A percentile compares a stretch with the other conserved stretches of the same genome.
These are phyloP conservation scores for Artomyces pyxidatus DNA, from an alignment of 768 basidiomycete species.

Conservation along the genomic window DNA sequence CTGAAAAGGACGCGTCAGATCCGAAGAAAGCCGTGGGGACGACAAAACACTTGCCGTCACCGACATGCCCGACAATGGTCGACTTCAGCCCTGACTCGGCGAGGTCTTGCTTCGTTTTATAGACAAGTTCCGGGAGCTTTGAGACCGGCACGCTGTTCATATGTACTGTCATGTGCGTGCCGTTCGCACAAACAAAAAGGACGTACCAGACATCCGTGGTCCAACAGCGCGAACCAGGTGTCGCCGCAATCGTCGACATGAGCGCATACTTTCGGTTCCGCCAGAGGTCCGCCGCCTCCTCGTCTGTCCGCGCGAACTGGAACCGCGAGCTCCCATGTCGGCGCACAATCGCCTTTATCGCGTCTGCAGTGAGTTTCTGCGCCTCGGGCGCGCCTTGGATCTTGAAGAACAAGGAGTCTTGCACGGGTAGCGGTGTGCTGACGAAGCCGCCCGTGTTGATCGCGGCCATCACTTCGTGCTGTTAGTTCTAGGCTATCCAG, in stretches of 20 bases:
- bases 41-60: constrained; percentile 24
- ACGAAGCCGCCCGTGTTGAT: constrained; percentile 61
- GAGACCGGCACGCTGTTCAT: constrained; percentile 25
- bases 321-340: constrained; percentile 57
- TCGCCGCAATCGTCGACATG: constrained; percentile 55
- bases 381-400: constrained; percentile 67
- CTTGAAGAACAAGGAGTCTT: constrained; percentile 87
- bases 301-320: constrained; percentile 62
- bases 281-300: constrained; percentile 76
- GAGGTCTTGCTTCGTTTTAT: constrained; percentile 40
- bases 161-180: background rate
- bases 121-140: constrained; percentile 27
- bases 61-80: constrained; percentile 37
- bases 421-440: constrained; percentile 52
- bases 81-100: constrained; percentile 31
- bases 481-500: background rate
- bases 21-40: background rate
- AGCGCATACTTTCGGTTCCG: constrained; percentile 80
- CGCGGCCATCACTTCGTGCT: constrained; percentile 59
- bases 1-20: constrained; percentile 16
- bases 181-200: background rate
- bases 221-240: constrained; percentile 66
- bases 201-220: constrained; percentile 85
- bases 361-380: constrained; percentile 48
- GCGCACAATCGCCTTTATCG: constrained; percentile 52